Base-by-base conservation (phyloP, 345 rosid genomes). In the Melastoma malabathricum region DNA sequence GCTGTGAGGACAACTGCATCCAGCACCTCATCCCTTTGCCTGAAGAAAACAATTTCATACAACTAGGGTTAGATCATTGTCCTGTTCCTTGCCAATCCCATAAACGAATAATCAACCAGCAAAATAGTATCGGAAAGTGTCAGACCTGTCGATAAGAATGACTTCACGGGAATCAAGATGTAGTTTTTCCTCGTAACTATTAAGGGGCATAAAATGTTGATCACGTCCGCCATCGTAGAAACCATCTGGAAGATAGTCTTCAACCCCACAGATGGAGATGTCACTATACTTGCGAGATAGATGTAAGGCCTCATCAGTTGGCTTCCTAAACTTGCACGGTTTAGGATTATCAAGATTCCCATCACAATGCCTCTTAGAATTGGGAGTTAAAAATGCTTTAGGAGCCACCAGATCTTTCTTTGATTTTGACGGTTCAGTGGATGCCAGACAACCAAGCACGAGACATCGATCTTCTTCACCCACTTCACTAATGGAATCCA, bases 221-320 rank as follows among this genome's bases (percentile, higher is more conserved):
- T 92, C 88, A 12, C 98, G 97, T 34, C 98, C 98, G 4, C 95
- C 97, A 74, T 92, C 98, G 73, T 81, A 92, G 70, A 92, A 92
- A 10, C 98, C 98, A 51, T 92, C 97, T 19, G 86, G 82, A 48
- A 92, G 71, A 48, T 18, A 63, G 65, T 92, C 98, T 56, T 81
- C 84, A 52, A 63, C 49, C 64, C 95, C 70, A 64, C 95, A 87
- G 51, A 84, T 83, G 47, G 98, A 92, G 47, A 57, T 56, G 50
- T 57, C 68, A 59, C 77, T 84, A 58, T 92, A 92, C 63, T 92
- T 83, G 34, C 49, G 56, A 5, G 95, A 82, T 51, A 76, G 12
- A 66, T 43, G 52, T 52, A 51, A 60, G 59, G 72, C 59, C 59
- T 77, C 77, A 54, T 68, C 78, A 17, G 63, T 57, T 18, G 86